Percentiles rank a stretch among this genome's conserved stretches.
These are phyloP conservation scores for Perilla frutescens DNA, from an alignment of 257 asterid genomes.

Conservation along the genomic window DNA sequence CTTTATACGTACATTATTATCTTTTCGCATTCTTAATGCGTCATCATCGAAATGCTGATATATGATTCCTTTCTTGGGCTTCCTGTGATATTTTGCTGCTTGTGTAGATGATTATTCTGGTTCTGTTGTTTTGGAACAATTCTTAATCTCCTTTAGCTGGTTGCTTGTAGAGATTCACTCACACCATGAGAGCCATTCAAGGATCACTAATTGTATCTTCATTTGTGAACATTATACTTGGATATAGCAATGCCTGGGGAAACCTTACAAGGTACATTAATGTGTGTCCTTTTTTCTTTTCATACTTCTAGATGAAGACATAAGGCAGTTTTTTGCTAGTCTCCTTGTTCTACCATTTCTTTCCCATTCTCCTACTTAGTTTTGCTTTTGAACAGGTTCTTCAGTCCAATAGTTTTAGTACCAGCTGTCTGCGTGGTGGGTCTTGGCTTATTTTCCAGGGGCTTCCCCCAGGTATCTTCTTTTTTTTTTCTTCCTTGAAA, in stretches of 20 bases:
- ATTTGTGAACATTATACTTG: conserved; percentile 74
- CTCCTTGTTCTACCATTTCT: neutral
- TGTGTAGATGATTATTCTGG: neutral
- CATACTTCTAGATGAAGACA: neutral
- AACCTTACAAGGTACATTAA: conserved; percentile 70
- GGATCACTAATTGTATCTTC: conserved; percentile 94
- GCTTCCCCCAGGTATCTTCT: conserved; percentile 77
- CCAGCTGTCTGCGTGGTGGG: conserved; percentile 88
- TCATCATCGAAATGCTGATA: conserved; percentile 11
- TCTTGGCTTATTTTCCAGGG: conserved; percentile 86
- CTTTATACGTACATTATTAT: neutral
- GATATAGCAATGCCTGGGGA: conserved; percentile 87
- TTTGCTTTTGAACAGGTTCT: conserved; percentile 51
- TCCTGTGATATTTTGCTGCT: neutral
- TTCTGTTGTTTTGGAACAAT: conserved; percentile 21
- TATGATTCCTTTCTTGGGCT: conserved; percentile 16
- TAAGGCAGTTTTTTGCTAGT: neutral
- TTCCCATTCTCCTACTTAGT: neutral
- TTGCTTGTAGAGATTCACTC: conserved; percentile 80
- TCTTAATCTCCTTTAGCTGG: conserved; percentile 33
- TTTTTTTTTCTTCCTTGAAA: conserved; percentile 1
- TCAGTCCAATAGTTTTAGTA: conserved; percentile 81
- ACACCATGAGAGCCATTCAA: conserved; percentile 90
- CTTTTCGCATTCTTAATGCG: neutral
- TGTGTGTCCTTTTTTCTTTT: conserved; percentile 7